A percentile compares a stretch with the other conserved stretches of the same genome.
phyloP scores from a whole-genome alignment of 2,329 filamentous ascomycete genomes.

The Pseudogymnoascus pannorum region DNA sequence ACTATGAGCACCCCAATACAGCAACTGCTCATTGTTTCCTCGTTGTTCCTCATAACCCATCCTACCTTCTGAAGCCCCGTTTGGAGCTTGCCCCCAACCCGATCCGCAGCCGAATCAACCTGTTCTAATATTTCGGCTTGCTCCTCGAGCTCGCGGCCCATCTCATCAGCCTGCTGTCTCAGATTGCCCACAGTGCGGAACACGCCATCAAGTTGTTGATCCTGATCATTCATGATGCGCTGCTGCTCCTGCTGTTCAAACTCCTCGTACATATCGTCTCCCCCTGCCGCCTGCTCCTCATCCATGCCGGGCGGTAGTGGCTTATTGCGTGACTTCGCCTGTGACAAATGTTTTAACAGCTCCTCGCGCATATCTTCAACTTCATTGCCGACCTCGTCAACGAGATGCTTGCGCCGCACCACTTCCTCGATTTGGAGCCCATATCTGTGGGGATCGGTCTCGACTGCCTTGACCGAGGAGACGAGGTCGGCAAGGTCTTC shows the following conservation, averaged over 20 bases:
- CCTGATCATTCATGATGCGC: constrained; percentile 90
- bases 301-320: constrained; percentile 47
- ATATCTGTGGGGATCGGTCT: constrained; percentile 79
- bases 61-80: constrained; percentile 81
- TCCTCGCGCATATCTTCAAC: constrained; percentile 84
- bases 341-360: constrained; percentile 53
- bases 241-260: constrained; percentile 89
- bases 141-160: constrained; percentile 94
- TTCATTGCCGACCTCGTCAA: constrained; percentile 83
- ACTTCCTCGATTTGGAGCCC: constrained; percentile 81
- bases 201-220: constrained; percentile 85
- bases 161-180: constrained; percentile 83
- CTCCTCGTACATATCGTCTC: constrained; percentile 53
- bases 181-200: constrained; percentile 90
- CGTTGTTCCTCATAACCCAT: constrained; percentile 79
- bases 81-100: constrained; percentile 78
- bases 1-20: constrained; percentile 86
- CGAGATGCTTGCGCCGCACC: constrained; percentile 67
- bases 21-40: constrained; percentile 81
- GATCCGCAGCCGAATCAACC: constrained; percentile 76
- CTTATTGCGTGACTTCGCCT: constrained; percentile 40
- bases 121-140: constrained; percentile 83
- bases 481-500: constrained; percentile 85
- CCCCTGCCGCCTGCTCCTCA: constrained; percentile 22
- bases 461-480: constrained; percentile 78